These are phyloP conservation scores for Pelargonium citronellum DNA, from an alignment of 441 rosid genomes.

Conservation along the genomic window DNA sequence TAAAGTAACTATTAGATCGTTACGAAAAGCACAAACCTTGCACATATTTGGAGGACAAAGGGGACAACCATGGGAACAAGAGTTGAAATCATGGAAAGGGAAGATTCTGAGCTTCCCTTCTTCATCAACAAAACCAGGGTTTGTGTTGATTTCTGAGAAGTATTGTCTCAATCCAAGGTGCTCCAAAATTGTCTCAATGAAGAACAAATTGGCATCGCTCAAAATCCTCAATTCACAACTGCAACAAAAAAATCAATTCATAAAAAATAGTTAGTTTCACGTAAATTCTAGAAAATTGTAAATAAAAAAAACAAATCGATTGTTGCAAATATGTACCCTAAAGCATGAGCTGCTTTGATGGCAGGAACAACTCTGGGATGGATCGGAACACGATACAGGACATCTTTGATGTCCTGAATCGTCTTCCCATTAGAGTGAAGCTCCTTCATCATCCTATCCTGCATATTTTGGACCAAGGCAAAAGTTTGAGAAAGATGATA, in stretches of 20 bases:
- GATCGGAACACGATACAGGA: constrained; percentile 45
- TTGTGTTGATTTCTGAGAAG: constrained; percentile 62
- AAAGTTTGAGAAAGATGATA: no score
- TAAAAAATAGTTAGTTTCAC: no score
- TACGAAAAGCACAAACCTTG: no score
- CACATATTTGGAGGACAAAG: constrained; percentile 69
- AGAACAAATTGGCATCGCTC: constrained; percentile 76
- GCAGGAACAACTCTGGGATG: constrained; percentile 42
- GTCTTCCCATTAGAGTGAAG: constrained; percentile 67
- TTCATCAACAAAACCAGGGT: constrained; percentile 43
- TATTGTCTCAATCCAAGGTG: constrained; percentile 49
- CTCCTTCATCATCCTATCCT: constrained; percentile 92
- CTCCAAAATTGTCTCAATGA: constrained; percentile 72
- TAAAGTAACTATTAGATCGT: no score
- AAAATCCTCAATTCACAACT: constrained; percentile 75
- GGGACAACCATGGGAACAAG: constrained; percentile 51
- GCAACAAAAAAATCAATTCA: no score
- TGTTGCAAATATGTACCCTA: constrained; percentile 41
- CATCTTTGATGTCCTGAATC: constrained; percentile 47
- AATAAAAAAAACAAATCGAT: constrained; percentile 9
- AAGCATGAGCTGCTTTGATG: constrained; percentile 46
- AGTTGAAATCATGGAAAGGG: constrained; percentile 45
- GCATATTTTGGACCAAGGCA: no score
- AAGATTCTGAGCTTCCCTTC: constrained; percentile 50
- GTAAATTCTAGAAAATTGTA: no score